Conservation (phyloP, 1,139 yeast genomes). For the Keqinozyma sinolaborantium region DNA sequence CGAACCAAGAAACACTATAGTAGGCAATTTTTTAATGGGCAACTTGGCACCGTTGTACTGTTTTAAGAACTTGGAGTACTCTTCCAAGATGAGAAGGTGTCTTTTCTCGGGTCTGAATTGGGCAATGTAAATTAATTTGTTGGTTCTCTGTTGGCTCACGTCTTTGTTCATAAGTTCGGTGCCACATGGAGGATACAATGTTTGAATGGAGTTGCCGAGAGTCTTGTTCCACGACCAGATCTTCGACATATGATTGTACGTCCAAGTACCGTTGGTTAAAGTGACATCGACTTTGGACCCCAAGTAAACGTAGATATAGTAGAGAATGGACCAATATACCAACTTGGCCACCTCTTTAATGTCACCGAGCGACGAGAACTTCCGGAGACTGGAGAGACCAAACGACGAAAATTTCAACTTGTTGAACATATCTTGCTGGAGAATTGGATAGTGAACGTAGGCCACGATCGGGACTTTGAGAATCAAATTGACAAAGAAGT, state of each 20-base stretch:
- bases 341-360: conserved; percentile 41
- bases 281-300: conserved; percentile 68
- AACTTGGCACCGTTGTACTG: conserved; percentile 15
- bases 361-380: conserved; percentile 14
- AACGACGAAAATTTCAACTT: conserved; percentile 43
- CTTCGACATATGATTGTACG: conserved; percentile 62
- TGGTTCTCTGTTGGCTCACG: conserved; percentile 37
- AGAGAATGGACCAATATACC: conserved; percentile 66
- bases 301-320: conserved; percentile 58
- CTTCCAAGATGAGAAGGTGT: conserved; percentile 63
- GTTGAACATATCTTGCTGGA: conserved; percentile 80
- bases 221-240: conserved; percentile 51
- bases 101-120: conserved; percentile 97
- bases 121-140: conserved; percentile 72
- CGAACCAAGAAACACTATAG: conserved; percentile 76
- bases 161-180: conserved; percentile 41
- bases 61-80: conserved; percentile 54
- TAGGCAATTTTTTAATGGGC: conserved; percentile 33
- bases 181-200: conserved; percentile 86
- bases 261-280: conserved; percentile 90
- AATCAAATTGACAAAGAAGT: conserved; percentile 47
- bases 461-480: conserved; percentile 74
- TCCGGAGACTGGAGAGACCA: conserved; percentile 13
- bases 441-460: conserved; percentile 91
- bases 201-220: conserved; percentile 26